Base-by-base conservation (phyloP, 768 basidiomycete genomes). In the Amanita pseudoporphyria region DNA sequence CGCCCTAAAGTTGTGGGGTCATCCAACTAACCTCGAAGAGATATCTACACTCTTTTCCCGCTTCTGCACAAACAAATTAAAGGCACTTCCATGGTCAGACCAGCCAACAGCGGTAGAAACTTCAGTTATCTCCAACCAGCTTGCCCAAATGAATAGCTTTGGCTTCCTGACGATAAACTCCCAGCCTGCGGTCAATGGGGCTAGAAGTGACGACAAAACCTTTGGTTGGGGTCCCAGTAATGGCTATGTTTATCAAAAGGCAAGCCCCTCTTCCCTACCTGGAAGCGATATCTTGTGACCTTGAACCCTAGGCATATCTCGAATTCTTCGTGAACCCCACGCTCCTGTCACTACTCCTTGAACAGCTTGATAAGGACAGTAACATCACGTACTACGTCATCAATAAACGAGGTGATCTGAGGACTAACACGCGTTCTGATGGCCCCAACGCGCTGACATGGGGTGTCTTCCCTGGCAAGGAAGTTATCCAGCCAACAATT, bases 371-470 rank as follows among this genome's bases (percentile, higher is more conserved):
- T 60, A 79, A 82, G 14, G 90, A 96, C 59, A 77, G 78, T 52
- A 80, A 84, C 57, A 86, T 95, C 60, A 97, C 93, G 2, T 99
- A 98, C 73, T 95, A 97, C 59, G 90, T 93, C 42, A 95, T 97
- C 65, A 97, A 97, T 77, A 90, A 86, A 64, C 80, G 83, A 36
- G 96, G 96, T 35, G 94, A 98, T 64, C 71, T 99, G 44, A 80
- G 84, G 49, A 97, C 96, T 43, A 99, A 98, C 72, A 93, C 82
- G 13, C 87, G 91, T 58, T 88, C 85, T 2, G 93, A 96, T 45
- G 92, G 94, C 2, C 94, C 96, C 22, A 97, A 96, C 58, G 94
- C 94, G n/a, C 92, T 97, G 14, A 97, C 94, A 1, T 97, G 94
- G 94, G 94, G 94, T 54, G 90, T 96, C 7, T 97, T 95, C 76